Percentiles rank a stretch among this genome's conserved stretches.
These are phyloP conservation scores for Aspergillus neotritici DNA, from an alignment of 2,329 filamentous ascomycete species.

Conservation along the genomic window DNA sequence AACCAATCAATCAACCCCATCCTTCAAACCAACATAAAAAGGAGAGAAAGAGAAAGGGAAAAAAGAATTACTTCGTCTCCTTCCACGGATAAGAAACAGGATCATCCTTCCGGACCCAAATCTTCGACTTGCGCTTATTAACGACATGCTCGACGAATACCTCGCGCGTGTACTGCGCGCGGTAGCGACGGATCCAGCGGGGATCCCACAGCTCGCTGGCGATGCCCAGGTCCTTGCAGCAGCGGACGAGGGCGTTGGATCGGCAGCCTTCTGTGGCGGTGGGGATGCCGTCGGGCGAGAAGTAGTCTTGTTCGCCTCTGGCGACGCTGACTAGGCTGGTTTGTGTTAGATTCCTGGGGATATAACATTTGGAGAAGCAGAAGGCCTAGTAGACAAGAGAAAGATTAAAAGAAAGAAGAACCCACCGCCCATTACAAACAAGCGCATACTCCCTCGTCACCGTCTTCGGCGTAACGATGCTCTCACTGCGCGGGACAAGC, in stretches of 20 bases:
- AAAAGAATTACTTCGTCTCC: conserved; percentile 33
- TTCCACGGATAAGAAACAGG: conserved; percentile 61
- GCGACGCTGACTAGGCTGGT: conserved; percentile 81
- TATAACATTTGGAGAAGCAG: background rate
- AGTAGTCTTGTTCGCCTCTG: conserved; percentile 91
- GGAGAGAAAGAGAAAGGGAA: background rate
- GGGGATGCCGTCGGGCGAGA: conserved; percentile 80
- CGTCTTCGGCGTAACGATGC: conserved; percentile 72
- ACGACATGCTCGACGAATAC: conserved; percentile 81
- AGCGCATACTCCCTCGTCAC: conserved; percentile 91
- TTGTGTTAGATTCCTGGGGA: background rate
- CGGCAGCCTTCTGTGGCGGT: conserved; percentile 96
- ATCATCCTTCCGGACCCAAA: conserved; percentile 81
- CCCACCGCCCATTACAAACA: conserved; percentile 76
- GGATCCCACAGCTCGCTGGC: conserved; percentile 97
- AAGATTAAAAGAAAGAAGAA: conserved; percentile 2
- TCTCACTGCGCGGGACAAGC: conserved; percentile 77
- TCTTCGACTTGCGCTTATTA: conserved; percentile 84
- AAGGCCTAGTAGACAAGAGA: background rate
- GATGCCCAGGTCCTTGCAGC: conserved; percentile 95
- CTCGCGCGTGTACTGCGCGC: conserved; percentile 67
- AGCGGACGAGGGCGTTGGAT: conserved; percentile 94
- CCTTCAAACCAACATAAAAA: background rate
- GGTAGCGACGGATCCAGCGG: conserved; percentile 77
- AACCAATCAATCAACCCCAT: background rate